Base-by-base conservation (phyloP, 202 grass and related monocot species). In the Cymbopogon flexuosus region DNA sequence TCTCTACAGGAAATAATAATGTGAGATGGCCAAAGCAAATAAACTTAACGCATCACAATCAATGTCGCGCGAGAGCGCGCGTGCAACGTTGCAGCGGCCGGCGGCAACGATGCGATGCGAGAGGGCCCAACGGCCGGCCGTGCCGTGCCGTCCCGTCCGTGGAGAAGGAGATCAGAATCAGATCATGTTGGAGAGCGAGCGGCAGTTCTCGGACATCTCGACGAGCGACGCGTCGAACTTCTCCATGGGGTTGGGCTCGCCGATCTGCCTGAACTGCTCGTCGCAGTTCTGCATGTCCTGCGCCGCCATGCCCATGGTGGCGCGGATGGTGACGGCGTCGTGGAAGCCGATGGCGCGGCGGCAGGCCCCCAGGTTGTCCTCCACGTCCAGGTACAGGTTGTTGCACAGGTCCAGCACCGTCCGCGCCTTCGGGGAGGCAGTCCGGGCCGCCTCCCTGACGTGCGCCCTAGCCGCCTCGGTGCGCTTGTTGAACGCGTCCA, bases 211-310 rank as follows among this genome's bases (percentile, higher is more conserved):
- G 18, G 57, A 43, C 49, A 90, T 81, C 2, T 81, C 34, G 30
- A 23, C 14, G 39, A 90, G 81, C 22, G 71, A 52, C 57, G 43
- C 18, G 75, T 90, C 70, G 47, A 78, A 77, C 6, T 14, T 15
- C 15, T 79, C 1, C 22, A 90, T 11, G 18, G 88, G 84, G 81
- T 81, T 90, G 1, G n/a, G n/a, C 64, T 76, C 71, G 8, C 30
- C 58, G 39, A 61, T 45, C 72, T 81, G 58, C 76, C 27, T 87
- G 72, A 90, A 87, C 65, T 84, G 37, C 71, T 87, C 77, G 72
- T 90, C 76, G 65, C 84, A 90, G 9, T 62, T 57, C 76, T 80
- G 37, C 70, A 87, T 68, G 75, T 90, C 84, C 76, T 87, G 88
- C 58, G 40, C 65, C 76, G 60, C 81, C 84, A 87, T 79, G 70